Conservation (phyloP, 176 grass and related monocot species). For the Triticum monococcum region DNA sequence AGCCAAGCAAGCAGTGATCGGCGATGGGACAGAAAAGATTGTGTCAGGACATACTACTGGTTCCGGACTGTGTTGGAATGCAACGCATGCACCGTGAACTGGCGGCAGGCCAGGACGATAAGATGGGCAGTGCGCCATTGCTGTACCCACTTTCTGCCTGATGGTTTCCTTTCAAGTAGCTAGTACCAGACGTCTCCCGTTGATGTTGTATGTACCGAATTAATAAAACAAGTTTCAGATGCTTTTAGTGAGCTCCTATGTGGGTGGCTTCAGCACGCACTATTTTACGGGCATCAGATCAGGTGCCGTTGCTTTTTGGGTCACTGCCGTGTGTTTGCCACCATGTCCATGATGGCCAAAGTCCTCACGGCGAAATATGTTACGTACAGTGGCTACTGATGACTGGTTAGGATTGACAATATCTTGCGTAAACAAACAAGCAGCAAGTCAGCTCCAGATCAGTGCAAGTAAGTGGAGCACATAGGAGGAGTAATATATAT, state of each 20-base stretch:
- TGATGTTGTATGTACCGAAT: neutral
- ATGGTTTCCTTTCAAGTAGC: neutral
- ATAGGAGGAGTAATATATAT: neutral
- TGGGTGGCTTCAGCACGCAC: constrained; percentile 19
- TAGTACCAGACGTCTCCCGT: neutral
- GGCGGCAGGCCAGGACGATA: neutral
- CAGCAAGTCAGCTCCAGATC: neutral
- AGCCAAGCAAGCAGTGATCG: neutral
- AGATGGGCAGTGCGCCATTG: neutral
- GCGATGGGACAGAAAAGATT: constrained; percentile 19
- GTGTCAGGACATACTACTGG: neutral
- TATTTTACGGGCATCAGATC: constrained; percentile 1
- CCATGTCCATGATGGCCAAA: constrained; percentile 14
- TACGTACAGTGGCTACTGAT: neutral
- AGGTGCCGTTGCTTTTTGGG: neutral
- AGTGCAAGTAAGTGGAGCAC: neutral
- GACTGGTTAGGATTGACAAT: neutral
- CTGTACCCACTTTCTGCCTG: constrained; percentile 3
- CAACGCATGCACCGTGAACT: neutral
- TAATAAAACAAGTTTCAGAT: neutral
- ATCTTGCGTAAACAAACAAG: neutral
- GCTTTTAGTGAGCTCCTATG: neutral
- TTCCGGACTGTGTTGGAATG: constrained; percentile 15
- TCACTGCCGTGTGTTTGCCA: constrained; percentile 19
- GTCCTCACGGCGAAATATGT: neutral